Percentiles rank a stretch among this genome's conserved stretches.
These are phyloP conservation scores for Thelonectria blattea DNA, from an alignment of 2,329 filamentous ascomycete genomes.

Conservation along the genomic window DNA sequence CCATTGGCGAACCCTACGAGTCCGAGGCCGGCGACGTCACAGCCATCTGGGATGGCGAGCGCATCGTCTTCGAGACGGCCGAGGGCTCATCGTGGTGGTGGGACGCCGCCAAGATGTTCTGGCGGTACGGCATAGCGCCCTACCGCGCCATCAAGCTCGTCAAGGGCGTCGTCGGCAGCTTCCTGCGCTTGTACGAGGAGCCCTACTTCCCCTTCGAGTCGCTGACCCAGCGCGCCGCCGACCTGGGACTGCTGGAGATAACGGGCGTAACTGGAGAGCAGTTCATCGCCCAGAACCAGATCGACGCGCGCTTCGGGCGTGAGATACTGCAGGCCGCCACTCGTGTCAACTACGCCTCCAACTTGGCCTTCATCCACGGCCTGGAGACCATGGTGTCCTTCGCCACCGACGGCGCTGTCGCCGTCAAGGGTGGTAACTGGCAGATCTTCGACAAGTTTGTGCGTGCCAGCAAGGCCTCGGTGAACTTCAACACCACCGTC, in stretches of 20 bases:
- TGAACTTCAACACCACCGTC: slow-evolving; percentile 73
- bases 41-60: slow-evolving; percentile 83
- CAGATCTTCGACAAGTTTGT: slow-evolving; percentile 89
- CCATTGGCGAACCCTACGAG: slow-evolving; percentile 52
- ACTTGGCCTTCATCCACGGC: slow-evolving; percentile 84
- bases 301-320: slow-evolving; percentile 70
- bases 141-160: slow-evolving; percentile 76
- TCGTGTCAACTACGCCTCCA: slow-evolving; percentile 93
- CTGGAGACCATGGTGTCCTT: slow-evolving; percentile 91
- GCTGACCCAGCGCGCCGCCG: slow-evolving; percentile 70
- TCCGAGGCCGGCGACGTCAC: slow-evolving; percentile 62
- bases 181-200: slow-evolving; percentile 79
- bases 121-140: slow-evolving; percentile 84
- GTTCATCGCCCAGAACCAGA: slow-evolving; percentile 70
- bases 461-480: slow-evolving; percentile 62
- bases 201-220: slow-evolving; percentile 86
- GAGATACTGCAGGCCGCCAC: slow-evolving; percentile 92
- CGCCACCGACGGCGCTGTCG: slow-evolving; percentile 82
- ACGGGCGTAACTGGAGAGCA: slow-evolving; percentile 77
- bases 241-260: slow-evolving; percentile 69
- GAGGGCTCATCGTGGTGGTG: slow-evolving; percentile 73
- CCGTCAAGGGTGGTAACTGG: slow-evolving; percentile 89
- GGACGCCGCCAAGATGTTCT: slow-evolving; percentile 79
- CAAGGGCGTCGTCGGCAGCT: slow-evolving; percentile 72
- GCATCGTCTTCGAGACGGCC: slow-evolving; percentile 72